Evolutionary conservation across 371 early-diverging fungal genomes (phyloP).

Genomic region (Mortierella sp.): DNA sequence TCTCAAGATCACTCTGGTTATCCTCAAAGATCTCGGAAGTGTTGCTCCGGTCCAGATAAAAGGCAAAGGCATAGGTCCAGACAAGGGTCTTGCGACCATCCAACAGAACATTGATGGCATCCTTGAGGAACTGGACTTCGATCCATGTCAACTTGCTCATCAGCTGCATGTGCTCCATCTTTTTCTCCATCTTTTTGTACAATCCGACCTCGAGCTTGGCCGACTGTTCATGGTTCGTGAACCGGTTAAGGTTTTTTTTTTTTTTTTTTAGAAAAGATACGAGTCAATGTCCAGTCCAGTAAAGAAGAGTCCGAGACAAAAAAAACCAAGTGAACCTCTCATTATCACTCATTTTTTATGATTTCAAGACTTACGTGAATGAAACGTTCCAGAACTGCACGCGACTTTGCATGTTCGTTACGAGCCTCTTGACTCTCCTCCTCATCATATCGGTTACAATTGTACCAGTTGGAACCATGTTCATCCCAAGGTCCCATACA

Average conservation of each 20-base stretch:
- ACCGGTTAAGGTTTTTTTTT: conserved; percentile 90
- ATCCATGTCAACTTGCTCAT: conserved; percentile 92
- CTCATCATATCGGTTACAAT: conserved; percentile 93
- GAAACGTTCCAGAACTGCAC: conserved; percentile 87
- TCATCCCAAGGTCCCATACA: conserved; percentile 88
- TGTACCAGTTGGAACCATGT: conserved; percentile 92
- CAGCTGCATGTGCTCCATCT: conserved; percentile 94
- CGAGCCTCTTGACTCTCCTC: conserved; percentile 80
- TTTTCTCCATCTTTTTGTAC: conserved; percentile 84
- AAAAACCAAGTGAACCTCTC: neutral
- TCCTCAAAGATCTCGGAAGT: conserved; percentile 90
- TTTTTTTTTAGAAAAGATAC: too few species aligned
- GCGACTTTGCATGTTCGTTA: conserved; percentile 80
- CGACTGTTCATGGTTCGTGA: conserved; percentile 93
- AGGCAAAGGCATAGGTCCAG: conserved; percentile 96
- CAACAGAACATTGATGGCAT: conserved; percentile 86
- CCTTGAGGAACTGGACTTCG: conserved; percentile 93
- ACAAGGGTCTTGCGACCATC: conserved; percentile 87
- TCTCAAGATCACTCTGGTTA: conserved; percentile 92
- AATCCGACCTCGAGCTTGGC: conserved; percentile 87
- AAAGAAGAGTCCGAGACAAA: neutral
- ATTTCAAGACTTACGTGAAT: conserved; percentile 80
- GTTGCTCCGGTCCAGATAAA: conserved; percentile 84
- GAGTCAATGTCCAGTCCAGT: too few species aligned
- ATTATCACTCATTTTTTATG: too few species aligned